These are phyloP conservation scores for Talaromyces sp. DNA, from an alignment of 2,329 filamentous ascomycete species.

Conservation along the genomic window DNA sequence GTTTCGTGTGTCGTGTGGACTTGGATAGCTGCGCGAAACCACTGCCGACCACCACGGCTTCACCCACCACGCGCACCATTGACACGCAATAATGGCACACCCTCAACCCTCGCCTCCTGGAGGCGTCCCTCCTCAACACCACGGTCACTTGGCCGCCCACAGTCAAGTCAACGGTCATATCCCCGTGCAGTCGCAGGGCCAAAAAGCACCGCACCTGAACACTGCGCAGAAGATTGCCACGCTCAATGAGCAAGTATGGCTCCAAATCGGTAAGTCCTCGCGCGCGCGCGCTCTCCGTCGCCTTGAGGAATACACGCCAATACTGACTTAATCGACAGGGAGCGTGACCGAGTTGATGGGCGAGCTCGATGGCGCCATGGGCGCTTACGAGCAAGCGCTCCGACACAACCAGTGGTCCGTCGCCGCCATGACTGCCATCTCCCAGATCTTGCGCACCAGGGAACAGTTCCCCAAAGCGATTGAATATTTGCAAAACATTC, in stretches of 20 bases:
- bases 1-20: background rate
- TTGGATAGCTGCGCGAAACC: background rate
- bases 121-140: slow-evolving; percentile 63
- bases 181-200: slow-evolving; percentile 43
- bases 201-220: slow-evolving; percentile 54
- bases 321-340: slow-evolving; percentile 48
- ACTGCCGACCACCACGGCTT: background rate
- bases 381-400: slow-evolving; percentile 85
- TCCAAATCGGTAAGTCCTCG: slow-evolving; percentile 72
- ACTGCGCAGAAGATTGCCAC: slow-evolving; percentile 69
- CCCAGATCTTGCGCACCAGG: slow-evolving; percentile 81
- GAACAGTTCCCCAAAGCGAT: slow-evolving; percentile 93
- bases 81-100: slow-evolving; percentile 57
- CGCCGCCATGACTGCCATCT: slow-evolving; percentile 89
- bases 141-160: slow-evolving; percentile 61
- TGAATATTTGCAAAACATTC: slow-evolving; percentile 83
- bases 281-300: slow-evolving; percentile 3
- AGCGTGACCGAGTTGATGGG: slow-evolving; percentile 82
- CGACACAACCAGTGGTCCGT: slow-evolving; percentile 84
- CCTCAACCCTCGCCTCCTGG: slow-evolving; percentile 77
- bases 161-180: slow-evolving; percentile 50
- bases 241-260: slow-evolving; percentile 85
- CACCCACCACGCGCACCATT: background rate
- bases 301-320: background rate
- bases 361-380: slow-evolving; percentile 81